phyloP scores from a whole-genome alignment of 2,329 filamentous ascomycete genomes.

The Trichoderma sp. region DNA sequence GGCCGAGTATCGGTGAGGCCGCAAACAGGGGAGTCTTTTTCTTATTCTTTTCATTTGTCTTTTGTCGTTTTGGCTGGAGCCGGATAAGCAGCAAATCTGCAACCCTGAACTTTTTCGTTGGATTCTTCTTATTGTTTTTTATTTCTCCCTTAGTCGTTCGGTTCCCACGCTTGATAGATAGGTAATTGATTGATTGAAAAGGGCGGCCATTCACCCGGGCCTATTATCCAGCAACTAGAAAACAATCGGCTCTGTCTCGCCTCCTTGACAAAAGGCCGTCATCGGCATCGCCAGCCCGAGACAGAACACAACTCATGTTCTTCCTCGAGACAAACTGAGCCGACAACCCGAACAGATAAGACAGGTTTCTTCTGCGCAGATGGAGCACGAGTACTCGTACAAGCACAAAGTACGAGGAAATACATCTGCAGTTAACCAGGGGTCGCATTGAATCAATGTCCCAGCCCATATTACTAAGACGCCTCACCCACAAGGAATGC shows the following conservation, averaged over 20 bases:
- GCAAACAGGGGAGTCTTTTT: not conserved
- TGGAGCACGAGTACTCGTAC: not conserved
- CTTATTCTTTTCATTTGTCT: not conserved
- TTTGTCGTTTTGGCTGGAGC: not conserved
- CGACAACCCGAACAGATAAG: not conserved
- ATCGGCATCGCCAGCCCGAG: not conserved
- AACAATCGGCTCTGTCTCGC: not conserved
- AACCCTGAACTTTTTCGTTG: constrained; percentile 12
- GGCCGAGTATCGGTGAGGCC: constrained; percentile 18
- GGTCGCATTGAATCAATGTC: not conserved
- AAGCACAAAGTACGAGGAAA: not conserved
- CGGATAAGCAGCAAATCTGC: constrained; percentile 4
- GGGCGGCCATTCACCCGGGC: not conserved
- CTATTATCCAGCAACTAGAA: not conserved
- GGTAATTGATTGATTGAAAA: not conserved
- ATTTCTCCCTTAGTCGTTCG: not conserved
- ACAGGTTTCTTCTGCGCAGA: not conserved
- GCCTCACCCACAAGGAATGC: not conserved
- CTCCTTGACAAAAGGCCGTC: not conserved
- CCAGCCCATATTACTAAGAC: not conserved
- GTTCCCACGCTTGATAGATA: not conserved
- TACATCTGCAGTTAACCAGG: not conserved
- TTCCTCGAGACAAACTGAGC: not conserved
- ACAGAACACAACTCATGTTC: not conserved
- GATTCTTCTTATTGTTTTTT: not conserved